These are phyloP conservation scores for Penicillium coffeae DNA, from an alignment of 495 filamentous ascomycete species.

Conservation along the genomic window DNA sequence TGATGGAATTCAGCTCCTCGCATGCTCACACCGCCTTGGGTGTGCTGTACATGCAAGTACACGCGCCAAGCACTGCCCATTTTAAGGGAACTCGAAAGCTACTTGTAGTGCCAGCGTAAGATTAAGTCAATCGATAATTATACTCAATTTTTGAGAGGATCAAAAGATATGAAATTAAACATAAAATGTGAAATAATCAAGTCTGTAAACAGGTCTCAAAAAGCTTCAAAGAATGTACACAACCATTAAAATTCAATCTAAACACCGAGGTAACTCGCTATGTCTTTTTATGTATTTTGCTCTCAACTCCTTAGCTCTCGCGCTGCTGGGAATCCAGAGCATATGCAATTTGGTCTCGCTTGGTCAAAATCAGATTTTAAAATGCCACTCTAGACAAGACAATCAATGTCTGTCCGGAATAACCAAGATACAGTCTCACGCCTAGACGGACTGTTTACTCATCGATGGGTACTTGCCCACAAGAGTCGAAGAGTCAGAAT, in stretches of 20 bases:
- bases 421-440: neutral
- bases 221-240: too few species aligned
- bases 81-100: too few species aligned
- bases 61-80: too few species aligned
- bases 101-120: too few species aligned
- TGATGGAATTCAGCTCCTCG: neutral
- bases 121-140: too few species aligned
- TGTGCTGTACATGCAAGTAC: too few species aligned
- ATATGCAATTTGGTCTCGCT: conserved; percentile 17
- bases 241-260: too few species aligned
- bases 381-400: neutral
- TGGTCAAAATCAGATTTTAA: conserved; percentile 8
- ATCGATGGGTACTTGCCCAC: conserved; percentile 9
- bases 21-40: neutral
- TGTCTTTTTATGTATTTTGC: neutral
- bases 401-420: neutral
- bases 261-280: too few species aligned
- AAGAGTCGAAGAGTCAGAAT: conserved; percentile 26
- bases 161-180: too few species aligned
- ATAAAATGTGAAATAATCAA: too few species aligned
- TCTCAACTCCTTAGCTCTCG: conserved; percentile 28
- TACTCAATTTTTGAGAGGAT: too few species aligned
- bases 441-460: conserved; percentile 24
- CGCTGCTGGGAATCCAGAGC: conserved; percentile 15
- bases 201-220: too few species aligned